A percentile compares a stretch with the other conserved stretches of the same genome.
Evolutionary conservation across 495 filamentous ascomycete species (phyloP).

Genomic region (Paragyromitra xinjiangensis): DNA sequence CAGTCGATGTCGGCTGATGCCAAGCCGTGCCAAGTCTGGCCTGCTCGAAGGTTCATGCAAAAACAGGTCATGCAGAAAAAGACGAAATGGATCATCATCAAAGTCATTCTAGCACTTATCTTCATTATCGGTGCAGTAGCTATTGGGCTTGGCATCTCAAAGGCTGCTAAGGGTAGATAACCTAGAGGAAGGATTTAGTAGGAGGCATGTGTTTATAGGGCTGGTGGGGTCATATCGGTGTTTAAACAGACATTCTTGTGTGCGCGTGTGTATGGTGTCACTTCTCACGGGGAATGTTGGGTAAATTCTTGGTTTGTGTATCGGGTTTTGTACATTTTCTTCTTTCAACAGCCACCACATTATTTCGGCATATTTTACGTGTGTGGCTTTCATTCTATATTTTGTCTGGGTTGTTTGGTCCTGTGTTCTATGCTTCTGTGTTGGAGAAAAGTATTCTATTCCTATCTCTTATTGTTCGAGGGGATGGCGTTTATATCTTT

Average conservation of each 20-base stretch:
- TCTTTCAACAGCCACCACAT: conserved; percentile 30
- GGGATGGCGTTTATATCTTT: conserved; percentile 43
- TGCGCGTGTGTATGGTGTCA: conserved; percentile 22
- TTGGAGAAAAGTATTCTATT: conserved; percentile 34
- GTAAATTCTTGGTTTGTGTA: conserved; percentile 34
- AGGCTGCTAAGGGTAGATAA: conserved; percentile 41
- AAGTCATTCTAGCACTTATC: conserved; percentile 52
- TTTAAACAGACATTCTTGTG: conserved; percentile 41
- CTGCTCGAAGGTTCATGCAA: conserved; percentile 53
- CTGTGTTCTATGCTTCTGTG: conserved; percentile 31
- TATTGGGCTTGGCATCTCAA: conserved; percentile 55
- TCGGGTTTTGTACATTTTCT: conserved; percentile 51
- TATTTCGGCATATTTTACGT: conserved; percentile 30
- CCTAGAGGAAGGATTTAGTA: not conserved
- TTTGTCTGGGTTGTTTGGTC: conserved; percentile 38
- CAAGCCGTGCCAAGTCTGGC: conserved; percentile 54
- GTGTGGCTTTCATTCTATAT: conserved; percentile 31
- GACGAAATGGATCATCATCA: conserved; percentile 56
- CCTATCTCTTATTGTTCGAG: conserved; percentile 44
- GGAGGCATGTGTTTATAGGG: conserved; percentile 12
- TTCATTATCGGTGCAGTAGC: conserved; percentile 56
- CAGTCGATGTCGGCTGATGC: conserved; percentile 46
- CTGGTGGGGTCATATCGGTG: conserved; percentile 15
- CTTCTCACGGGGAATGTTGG: conserved; percentile 33
- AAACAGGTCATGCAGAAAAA: conserved; percentile 54